Base-by-base conservation (phyloP, 2,329 filamentous ascomycete genomes). In the Talaromyces sp. region DNA sequence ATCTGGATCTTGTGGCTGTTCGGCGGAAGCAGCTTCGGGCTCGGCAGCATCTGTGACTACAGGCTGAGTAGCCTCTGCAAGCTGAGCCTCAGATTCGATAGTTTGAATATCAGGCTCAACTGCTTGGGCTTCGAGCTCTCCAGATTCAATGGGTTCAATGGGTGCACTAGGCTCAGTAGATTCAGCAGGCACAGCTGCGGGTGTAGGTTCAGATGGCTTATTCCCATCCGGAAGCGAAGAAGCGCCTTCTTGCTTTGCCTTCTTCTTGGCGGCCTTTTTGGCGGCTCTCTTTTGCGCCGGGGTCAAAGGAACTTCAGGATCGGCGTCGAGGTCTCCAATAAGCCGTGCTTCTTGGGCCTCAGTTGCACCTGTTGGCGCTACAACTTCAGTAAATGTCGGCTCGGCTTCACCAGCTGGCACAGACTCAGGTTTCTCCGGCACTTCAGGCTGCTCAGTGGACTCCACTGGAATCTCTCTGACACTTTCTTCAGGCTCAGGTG, bases 231-330 rank as follows among this genome's bases (percentile, higher is more conserved):
- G 24, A 30, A 55, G 16, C 11, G 54, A 57, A 42, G 52, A 48
- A 27, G 56, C 32, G 46, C 52, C 56, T 35, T 63, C 42, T 35
- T 56, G 52, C 41, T 60, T 61, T 20, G 49, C 48, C 54, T 63
- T 64, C 54, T 60, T 62, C 33, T 64, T 62, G 44, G 62, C 62
- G 32, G 61, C 65, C 54, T 76, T 78, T 63, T 76, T 76, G 14
- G 63, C 64, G 54, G 72, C 76, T 51, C 66, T 71, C 55, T 64
- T 66, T 37, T 63, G 57, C 1, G 62, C 56, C 4, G 62, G 27
- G 4, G 60, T 64, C 51, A 63, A 43, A 16, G 52, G 41, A 4
- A 49, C 50, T 36, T 63, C 60, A 32, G 56, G 24, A 37, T 61
- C 56, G 13, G 51, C 33, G 19, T 55, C 57, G 20, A 29, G 32